phyloP scores from a whole-genome alignment of 441 rosid genomes.

The Eruca vesicaria region DNA sequence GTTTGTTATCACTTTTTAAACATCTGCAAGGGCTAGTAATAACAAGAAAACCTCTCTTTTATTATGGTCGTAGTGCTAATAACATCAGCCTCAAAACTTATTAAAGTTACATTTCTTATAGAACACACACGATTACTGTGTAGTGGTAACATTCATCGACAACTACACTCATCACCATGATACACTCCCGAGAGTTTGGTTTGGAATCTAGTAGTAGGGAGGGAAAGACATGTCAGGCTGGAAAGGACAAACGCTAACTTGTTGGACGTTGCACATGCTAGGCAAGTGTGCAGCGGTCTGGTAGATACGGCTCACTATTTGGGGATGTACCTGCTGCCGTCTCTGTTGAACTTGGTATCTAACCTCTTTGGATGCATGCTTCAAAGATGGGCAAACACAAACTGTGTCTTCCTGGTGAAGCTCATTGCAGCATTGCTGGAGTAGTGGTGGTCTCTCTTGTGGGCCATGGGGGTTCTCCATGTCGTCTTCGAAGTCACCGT shows the following conservation, averaged over 20 bases:
- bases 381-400: conserved; percentile 29
- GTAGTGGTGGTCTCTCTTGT: no score
- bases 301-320: not conserved
- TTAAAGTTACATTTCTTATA: not conserved
- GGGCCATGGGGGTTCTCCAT: no score
- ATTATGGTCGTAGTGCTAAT: conserved; percentile 7
- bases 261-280: not conserved
- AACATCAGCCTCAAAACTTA: conserved; percentile 1
- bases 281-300: conserved; percentile 17
- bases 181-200: not conserved
- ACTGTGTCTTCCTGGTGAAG: conserved; percentile 11
- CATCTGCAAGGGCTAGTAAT: not conserved
- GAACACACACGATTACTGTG: conserved; percentile 2
- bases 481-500: no score
- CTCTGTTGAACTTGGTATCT: conserved; percentile 14
- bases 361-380: conserved; percentile 1
- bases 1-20: not conserved
- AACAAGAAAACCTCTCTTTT: not conserved
- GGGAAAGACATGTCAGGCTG: not conserved
- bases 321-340: no score
- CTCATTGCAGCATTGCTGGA: conserved; percentile 25
- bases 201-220: conserved; percentile 6
- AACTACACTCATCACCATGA: not conserved
- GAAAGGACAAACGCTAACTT: conserved; percentile 25
- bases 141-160: not conserved